Base-by-base conservation (phyloP, 805 yeast species). In the Yueomyces sp. region DNA sequence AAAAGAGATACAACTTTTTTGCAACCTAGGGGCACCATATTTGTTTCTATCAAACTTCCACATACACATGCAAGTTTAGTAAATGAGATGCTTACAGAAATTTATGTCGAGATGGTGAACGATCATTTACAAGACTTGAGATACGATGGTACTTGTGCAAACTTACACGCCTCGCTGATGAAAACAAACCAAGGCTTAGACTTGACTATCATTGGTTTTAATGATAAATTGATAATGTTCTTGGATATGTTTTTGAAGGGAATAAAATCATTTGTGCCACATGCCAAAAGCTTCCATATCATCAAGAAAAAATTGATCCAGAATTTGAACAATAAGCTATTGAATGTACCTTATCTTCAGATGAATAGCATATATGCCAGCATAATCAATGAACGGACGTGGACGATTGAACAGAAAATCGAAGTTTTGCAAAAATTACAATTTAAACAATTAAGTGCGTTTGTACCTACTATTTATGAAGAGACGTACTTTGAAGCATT, bases 1-100 rank as follows among this genome's bases (percentile, higher is more conserved):
- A 90, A 90, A 59, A 81, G 81, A 53, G 95, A 90, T 64, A 95
- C 88, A 51, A 77, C 80, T 42, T 84, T 90, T 57, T 77, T 82
- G 68, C 83, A 85, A 19, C 98, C 97, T 41, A 84, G 88, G 63
- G 92, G 92, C 0, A 69, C 75, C 41, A 74, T 87, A 30, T 74
- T 75, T 37, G 58, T 85, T 43, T 68, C 74, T 37, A 69, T 90
- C 49, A 79, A 78, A 48, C 64, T 78, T 38, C 94, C 95, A 1
- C 68, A 72, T 8, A 69, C 83, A 0, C 73, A 73, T 41, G 63
- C 73, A 1, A 74, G 81, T 12, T 77, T 85, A 2, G 62, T 71
- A 32, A 70, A 76, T 40, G 66, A 77, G 2, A 73, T 82, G 37
- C 63, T 74, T 47, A 70, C 88, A 1, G 67, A 77, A 1, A 56